Base-by-base conservation (phyloP, 2,329 filamentous ascomycete genomes). In the Colletotrichum lindemuthianum region DNA sequence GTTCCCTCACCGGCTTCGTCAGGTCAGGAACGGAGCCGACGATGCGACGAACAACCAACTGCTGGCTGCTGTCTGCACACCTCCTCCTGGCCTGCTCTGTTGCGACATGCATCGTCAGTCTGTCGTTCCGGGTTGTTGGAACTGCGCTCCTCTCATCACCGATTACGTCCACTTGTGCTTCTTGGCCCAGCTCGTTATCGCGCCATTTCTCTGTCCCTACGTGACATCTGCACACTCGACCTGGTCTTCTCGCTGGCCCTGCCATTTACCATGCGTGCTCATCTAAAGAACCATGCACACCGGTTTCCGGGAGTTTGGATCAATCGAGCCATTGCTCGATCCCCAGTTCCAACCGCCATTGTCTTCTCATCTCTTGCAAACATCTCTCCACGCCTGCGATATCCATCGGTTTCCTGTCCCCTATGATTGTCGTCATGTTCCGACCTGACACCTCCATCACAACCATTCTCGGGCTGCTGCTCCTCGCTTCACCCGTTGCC, bases 121-220 rank as follows among this genome's bases (percentile, higher is more conserved):
- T 34, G 16, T 44, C 33, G 15, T 60, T 36, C 60, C 60, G 60
- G 60, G 44, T 64, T 24, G 50, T 60, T 64, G 50, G 60, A 59
- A 54, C 43, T 34, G 49, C 5, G 11, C 12, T 33, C 15, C 33
- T 60, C 44, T 33, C 32, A 41, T 50, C 49, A 16, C 44, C 24
- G 15, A 16, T 36, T 13, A 33, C 16, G 39, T 12, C 13, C 24
- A 32, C 36, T 15, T 41, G 45, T 16, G 44, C 45, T 13, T 40
- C 41, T 41, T 33, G 40, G 47, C 16, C n/a, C 48, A 51, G 11
- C 16, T 48, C 12, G 33, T 47, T 36, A 40, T 51, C 44, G 49
- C 43, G 60, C 56, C 50, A 55, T 64, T 52, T 49, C 37, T 24
- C 24, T 24, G 24, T 24, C 5, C 24, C 24, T 24, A 24, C 24